A percentile compares a stretch with the other conserved stretches of the same genome.
These are phyloP conservation scores for Torrubiellomyces zombiae DNA, from an alignment of 2,329 filamentous ascomycete species.

Conservation along the genomic window DNA sequence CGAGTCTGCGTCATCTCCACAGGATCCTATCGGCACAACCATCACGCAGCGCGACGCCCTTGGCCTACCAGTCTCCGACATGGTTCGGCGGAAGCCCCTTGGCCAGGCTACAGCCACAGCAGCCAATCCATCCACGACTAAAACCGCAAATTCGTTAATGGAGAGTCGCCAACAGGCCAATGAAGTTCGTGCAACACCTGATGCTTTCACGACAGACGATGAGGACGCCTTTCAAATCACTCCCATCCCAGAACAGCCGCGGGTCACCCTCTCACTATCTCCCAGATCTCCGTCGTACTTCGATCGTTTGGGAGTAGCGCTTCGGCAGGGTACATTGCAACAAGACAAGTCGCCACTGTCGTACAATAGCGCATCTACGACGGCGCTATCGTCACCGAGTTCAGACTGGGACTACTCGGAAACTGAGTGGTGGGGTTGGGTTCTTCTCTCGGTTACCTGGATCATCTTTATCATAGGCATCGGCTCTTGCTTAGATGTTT, in stretches of 20 bases:
- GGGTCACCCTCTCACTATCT: conserved; percentile 27
- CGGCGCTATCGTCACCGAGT: conserved; percentile 29
- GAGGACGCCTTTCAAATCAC: conserved; percentile 59
- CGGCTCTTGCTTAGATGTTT: conserved; percentile 85
- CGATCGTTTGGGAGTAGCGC: conserved; percentile 21
- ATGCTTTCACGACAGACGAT: conserved; percentile 56
- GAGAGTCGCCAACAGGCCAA: too few species aligned
- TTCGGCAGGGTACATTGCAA: conserved; percentile 30
- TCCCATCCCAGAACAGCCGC: conserved; percentile 24
- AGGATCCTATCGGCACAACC: conserved; percentile 7
- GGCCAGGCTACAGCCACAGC: conserved; percentile 20
- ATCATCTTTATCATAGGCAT: conserved; percentile 91
- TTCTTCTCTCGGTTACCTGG: conserved; percentile 82
- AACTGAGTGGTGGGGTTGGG: conserved; percentile 97
- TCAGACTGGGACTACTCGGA: conserved; percentile 77
- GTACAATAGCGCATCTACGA: conserved; percentile 32
- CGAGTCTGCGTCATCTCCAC: conserved; percentile 7
- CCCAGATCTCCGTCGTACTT: conserved; percentile 51
- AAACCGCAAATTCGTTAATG: too few species aligned
- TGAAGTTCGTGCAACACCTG: conserved; percentile 19
- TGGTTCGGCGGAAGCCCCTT: conserved; percentile 28
- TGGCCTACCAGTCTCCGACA: conserved; percentile 30
- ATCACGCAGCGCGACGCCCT: conserved; percentile 16
- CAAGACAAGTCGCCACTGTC: conserved; percentile 45
- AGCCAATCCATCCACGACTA: conserved; percentile 7